phyloP scores from a whole-genome alignment of 2,329 filamentous ascomycete species.

The Ramularia collo-cygni region DNA sequence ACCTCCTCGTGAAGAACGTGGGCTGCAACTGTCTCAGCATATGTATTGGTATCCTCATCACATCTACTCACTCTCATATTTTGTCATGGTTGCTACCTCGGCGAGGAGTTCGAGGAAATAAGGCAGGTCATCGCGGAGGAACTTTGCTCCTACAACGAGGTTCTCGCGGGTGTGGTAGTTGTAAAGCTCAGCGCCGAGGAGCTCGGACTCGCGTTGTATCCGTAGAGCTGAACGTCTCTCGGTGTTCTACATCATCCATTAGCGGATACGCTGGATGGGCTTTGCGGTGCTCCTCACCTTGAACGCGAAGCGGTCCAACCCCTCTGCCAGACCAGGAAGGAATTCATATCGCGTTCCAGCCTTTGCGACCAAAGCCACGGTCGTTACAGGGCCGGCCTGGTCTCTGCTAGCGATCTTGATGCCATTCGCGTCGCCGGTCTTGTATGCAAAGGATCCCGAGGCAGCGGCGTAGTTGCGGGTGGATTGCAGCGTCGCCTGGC shows the following conservation, averaged over 20 bases:
- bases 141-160: conserved; percentile 85
- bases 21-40: conserved; percentile 45
- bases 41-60: neutral
- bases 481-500: conserved; percentile 53
- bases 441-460: conserved; percentile 76
- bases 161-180: conserved; percentile 90
- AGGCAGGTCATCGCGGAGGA: conserved; percentile 89
- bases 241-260: conserved; percentile 59
- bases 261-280: conserved; percentile 10
- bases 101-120: conserved; percentile 95
- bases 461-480: conserved; percentile 59
- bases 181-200: conserved; percentile 83
- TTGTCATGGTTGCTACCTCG: conserved; percentile 83
- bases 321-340: conserved; percentile 80
- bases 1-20: conserved; percentile 90
- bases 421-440: conserved; percentile 76
- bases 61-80: conserved; percentile 58
- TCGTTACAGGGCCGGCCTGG: conserved; percentile 78
- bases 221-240: conserved; percentile 80
- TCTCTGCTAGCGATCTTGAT: conserved; percentile 92
- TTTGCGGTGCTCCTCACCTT: conserved; percentile 55
- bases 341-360: conserved; percentile 91
- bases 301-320: conserved; percentile 92
- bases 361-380: conserved; percentile 85
- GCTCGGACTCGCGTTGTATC: conserved; percentile 90